phyloP scores from a whole-genome alignment of 805 yeast genomes.

The Barnettozyma sp. region DNA sequence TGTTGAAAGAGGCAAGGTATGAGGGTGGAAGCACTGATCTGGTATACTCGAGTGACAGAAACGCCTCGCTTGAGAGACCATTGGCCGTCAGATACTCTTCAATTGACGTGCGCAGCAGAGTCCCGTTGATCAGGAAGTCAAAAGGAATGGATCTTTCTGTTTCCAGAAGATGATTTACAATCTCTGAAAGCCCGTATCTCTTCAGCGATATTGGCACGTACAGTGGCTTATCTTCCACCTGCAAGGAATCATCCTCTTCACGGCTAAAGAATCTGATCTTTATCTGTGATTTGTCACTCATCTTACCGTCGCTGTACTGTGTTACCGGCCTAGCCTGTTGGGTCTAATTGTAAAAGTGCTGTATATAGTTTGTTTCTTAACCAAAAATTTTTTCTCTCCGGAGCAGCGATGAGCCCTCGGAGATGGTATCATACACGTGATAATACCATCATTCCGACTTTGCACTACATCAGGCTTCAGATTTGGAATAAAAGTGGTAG shows the following conservation, averaged over 20 bases:
- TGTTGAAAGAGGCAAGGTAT: conserved; percentile 75
- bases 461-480: no score
- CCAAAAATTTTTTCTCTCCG: conserved; percentile 3
- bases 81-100: conserved; percentile 70
- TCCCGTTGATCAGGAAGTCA: conserved; percentile 86
- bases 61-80: conserved; percentile 78
- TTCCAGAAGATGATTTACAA: conserved; percentile 79
- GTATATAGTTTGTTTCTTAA: no score
- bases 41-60: conserved; percentile 79
- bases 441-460: no score
- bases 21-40: conserved; percentile 94
- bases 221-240: conserved; percentile 77
- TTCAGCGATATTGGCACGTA: conserved; percentile 82
- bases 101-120: conserved; percentile 67
- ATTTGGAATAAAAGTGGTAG: no score
- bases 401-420: conserved; percentile 5
- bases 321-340: no score
- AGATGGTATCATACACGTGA: no score
- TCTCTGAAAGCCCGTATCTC: conserved; percentile 89
- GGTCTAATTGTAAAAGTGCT: no score
- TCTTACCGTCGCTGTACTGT: no score
- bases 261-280: conserved; percentile 81
- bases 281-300: conserved; percentile 48
- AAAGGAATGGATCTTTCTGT: conserved; percentile 72
- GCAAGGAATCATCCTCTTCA: conserved; percentile 68